phyloP scores from a whole-genome alignment of 2,329 filamentous ascomycete species.

The Aspergillus fischeri region DNA sequence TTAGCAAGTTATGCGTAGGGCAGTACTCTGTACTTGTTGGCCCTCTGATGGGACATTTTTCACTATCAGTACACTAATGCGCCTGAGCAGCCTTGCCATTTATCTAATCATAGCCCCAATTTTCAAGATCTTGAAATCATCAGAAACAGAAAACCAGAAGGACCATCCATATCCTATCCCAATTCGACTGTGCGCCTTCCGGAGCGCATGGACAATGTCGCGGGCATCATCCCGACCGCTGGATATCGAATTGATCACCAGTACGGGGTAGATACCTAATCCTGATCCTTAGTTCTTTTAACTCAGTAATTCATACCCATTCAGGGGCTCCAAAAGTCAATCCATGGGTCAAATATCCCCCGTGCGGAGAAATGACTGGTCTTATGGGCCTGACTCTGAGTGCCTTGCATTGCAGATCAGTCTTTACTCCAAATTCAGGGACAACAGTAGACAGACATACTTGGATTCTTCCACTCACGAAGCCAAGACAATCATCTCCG shows the following conservation, averaged over 20 bases:
- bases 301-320: too few species aligned
- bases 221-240: background rate
- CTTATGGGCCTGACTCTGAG: background rate
- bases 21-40: too few species aligned
- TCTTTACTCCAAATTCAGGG: background rate
- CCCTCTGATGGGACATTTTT: too few species aligned
- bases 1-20: too few species aligned
- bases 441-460: background rate
- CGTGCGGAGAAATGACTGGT: background rate
- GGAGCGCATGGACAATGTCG: background rate
- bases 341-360: too few species aligned
- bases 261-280: too few species aligned
- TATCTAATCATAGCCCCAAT: background rate
- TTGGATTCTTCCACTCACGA: constrained; percentile 1
- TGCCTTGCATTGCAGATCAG: background rate
- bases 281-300: background rate
- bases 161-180: background rate
- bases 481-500: background rate
- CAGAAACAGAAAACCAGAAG: background rate
- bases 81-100: background rate
- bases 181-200: background rate
- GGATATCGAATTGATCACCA: background rate
- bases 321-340: background rate
- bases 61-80: too few species aligned
- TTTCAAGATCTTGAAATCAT: background rate